These are phyloP conservation scores for Fusarium xylarioides DNA, from an alignment of 2,329 filamentous ascomycete species.

Conservation along the genomic window DNA sequence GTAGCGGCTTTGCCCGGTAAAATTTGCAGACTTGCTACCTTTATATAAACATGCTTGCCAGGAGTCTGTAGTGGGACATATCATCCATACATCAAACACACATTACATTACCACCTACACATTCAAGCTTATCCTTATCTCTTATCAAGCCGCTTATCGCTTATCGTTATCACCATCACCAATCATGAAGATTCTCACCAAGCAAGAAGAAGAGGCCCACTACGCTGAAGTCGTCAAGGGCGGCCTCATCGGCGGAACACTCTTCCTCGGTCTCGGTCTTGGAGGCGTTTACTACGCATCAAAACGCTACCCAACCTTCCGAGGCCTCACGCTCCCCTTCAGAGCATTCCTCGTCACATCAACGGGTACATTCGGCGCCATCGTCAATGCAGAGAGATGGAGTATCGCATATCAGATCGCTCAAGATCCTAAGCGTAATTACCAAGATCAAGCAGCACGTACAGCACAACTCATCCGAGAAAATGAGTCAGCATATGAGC, in stretches of 20 bases:
- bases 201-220: slow-evolving; percentile 90
- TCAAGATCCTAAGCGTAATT: slow-evolving; percentile 73
- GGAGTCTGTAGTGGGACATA: neutral
- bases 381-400: slow-evolving; percentile 83
- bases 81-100: slow-evolving; percentile 1
- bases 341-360: slow-evolving; percentile 89
- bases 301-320: slow-evolving; percentile 79
- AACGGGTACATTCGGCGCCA: slow-evolving; percentile 82
- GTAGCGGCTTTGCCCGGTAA: slow-evolving; percentile 16
- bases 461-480: slow-evolving; percentile 62
- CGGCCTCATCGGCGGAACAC: slow-evolving; percentile 75
- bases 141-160: neutral
- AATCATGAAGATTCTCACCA: slow-evolving; percentile 93
- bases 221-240: slow-evolving; percentile 84
- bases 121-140: neutral
- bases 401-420: slow-evolving; percentile 71
- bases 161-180: slow-evolving; percentile 19
- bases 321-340: slow-evolving; percentile 85
- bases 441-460: slow-evolving; percentile 70
- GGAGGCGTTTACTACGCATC: slow-evolving; percentile 73
- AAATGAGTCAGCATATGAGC: slow-evolving; percentile 66
- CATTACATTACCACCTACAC: slow-evolving; percentile 1
- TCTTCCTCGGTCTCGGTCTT: slow-evolving; percentile 73
- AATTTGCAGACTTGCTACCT: neutral
- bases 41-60: slow-evolving; percentile 25